Evolutionary conservation across 2,329 filamentous ascomycete species (phyloP), one percentile per base, ranked within the genome.

Genomic region (Fusarium clavum): DNA sequence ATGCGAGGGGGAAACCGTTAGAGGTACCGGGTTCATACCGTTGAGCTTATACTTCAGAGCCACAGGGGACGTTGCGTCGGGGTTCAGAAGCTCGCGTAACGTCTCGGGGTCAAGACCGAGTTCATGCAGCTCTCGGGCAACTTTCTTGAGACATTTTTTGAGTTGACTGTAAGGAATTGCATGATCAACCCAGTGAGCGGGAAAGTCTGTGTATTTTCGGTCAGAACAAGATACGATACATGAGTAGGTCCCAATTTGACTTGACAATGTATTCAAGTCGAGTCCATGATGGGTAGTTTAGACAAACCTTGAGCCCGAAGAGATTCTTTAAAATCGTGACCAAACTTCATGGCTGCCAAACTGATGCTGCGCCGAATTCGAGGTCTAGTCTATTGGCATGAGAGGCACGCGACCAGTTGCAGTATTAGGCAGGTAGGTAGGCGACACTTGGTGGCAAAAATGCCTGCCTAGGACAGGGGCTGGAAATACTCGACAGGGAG

Each of bases 111-210:
- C 91, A 30, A 97, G 87, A 10, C 93, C 93, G 16, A 95, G 82
- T 34, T 86, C 85, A 43, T 85, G 82, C 55, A 97, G 85, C 82
- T 97, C 93, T 54, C 83, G 82, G 70, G 91, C 88, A 52, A 97
- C 90, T 77, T 90, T 91, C 77, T 94, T 95, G 77, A 97, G 91
- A 80, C 92, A 93, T 82, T 97, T 97, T 81, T 97, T 97, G 60
- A 97, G 87, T 79, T 94, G 88, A 46, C 91, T 87, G 78, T 97
- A 97, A 5, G 92, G 93, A 67, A 97, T 92, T 51, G 94, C 93
- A 29, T 89, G 90, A 46, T 91, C 86, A 51, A 94, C 82, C 88
- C 88, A 90, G 76, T 91, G 89, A 52, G 87, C 81, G 10, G 94
- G 94, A 77, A 94, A 97, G 70, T 88, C 91, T 84, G 46, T 22